Conservation (phyloP, 805 yeast genomes). For the Yarrowia keelungensis region DNA sequence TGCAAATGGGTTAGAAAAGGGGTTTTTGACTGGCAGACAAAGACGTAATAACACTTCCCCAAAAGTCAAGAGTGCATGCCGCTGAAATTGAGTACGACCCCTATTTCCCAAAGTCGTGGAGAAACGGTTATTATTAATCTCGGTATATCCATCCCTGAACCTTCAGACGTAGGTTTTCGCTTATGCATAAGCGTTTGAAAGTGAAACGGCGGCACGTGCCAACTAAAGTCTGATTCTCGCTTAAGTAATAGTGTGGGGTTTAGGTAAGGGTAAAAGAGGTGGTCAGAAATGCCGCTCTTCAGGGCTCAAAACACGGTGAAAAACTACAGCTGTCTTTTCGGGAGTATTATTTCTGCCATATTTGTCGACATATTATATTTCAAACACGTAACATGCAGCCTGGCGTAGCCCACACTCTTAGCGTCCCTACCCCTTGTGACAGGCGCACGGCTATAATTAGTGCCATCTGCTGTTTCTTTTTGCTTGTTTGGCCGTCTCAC, state of each 20-base stretch:
- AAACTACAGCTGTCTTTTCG: too few species aligned
- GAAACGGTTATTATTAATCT: background rate
- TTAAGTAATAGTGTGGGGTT: too few species aligned
- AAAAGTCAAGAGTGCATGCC: too few species aligned
- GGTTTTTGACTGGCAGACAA: background rate
- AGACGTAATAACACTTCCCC: too few species aligned
- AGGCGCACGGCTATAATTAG: slow-evolving; percentile 12
- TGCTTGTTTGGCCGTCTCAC: too few species aligned
- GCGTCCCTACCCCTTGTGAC: slow-evolving; percentile 2
- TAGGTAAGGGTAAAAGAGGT: background rate
- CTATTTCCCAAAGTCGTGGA: background rate
- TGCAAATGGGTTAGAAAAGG: background rate
- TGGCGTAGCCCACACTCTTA: background rate
- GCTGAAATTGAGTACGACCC: background rate
- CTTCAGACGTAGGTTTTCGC: background rate
- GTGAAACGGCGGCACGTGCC: slow-evolving; percentile 9
- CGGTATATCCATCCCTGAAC: background rate
- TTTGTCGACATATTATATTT: background rate
- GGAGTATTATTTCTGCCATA: background rate
- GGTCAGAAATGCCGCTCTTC: too few species aligned
- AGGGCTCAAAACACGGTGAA: too few species aligned
- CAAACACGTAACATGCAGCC: background rate
- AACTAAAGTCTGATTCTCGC: background rate
- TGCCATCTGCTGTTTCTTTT: slow-evolving; percentile 2
- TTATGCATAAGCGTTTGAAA: slow-evolving; percentile 1